Evolutionary conservation across 768 basidiomycete genomes (phyloP).

Genomic region (Pleurotus sapidus): DNA sequence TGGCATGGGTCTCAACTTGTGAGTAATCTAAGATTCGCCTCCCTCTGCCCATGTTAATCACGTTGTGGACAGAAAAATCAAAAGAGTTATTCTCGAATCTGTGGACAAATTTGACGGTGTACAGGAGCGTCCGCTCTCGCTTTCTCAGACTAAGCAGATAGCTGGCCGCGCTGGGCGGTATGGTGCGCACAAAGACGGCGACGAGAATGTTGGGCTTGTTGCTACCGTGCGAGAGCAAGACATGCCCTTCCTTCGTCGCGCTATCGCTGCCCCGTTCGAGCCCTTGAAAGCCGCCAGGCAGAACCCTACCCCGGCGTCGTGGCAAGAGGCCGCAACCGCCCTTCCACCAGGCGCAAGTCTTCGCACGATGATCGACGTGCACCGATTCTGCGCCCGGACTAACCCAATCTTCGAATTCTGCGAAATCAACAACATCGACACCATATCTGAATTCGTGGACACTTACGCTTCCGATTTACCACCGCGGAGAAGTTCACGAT

Average conservation of each 20-base stretch:
- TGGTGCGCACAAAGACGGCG: slow-evolving; percentile 49
- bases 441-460: slow-evolving; percentile 43
- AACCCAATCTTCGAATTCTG: slow-evolving; percentile 41
- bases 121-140: slow-evolving; percentile 43
- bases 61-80: slow-evolving; percentile 72
- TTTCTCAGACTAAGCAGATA: slow-evolving; percentile 89
- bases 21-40: slow-evolving; percentile 24
- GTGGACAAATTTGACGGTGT: slow-evolving; percentile 65
- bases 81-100: slow-evolving; percentile 75
- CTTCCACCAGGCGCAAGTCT: slow-evolving; percentile 43
- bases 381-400: slow-evolving; percentile 43
- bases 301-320: slow-evolving; percentile 14
- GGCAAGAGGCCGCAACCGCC: slow-evolving; percentile 22
- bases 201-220: slow-evolving; percentile 57
- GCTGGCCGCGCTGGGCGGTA: slow-evolving; percentile 92
- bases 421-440: not conserved
- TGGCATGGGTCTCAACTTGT: slow-evolving; percentile 98
- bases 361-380: slow-evolving; percentile 44
- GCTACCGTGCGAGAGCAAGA: slow-evolving; percentile 70
- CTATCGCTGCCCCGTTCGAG: slow-evolving; percentile 49
- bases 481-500: slow-evolving; percentile 42
- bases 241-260: slow-evolving; percentile 53
- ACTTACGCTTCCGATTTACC: slow-evolving; percentile 30
- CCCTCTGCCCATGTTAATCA: not conserved
- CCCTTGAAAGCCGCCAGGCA: slow-evolving; percentile 55